Percentiles rank a stretch among this genome's conserved stretches.
phyloP scores from a whole-genome alignment of 495 filamentous ascomycete species.

The Trichoderma reesei region DNA sequence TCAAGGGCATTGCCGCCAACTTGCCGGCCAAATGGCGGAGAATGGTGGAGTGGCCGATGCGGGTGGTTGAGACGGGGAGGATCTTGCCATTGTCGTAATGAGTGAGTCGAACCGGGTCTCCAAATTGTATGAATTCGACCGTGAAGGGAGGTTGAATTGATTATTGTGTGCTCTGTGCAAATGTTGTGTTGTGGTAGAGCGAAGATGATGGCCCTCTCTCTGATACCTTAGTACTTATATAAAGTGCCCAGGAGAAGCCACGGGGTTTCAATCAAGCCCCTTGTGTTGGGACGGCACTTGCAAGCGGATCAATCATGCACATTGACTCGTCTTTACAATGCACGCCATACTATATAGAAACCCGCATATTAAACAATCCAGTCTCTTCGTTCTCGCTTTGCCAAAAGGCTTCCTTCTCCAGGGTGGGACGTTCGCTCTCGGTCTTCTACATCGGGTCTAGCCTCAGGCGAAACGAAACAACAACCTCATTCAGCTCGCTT shows the following conservation, averaged over 20 bases:
- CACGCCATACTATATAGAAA: background rate
- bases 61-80: background rate
- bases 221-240: too few relatives aligned
- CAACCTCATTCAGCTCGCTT: background rate
- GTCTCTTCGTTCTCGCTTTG: background rate
- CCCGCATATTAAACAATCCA: background rate
- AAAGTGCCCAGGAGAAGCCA: too few relatives aligned
- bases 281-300: too few relatives aligned
- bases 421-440: background rate
- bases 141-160: too few relatives aligned
- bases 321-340: too few relatives aligned
- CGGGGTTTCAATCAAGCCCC: too few relatives aligned
- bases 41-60: background rate
- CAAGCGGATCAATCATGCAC: too few relatives aligned
- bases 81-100: background rate
- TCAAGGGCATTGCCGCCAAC: background rate
- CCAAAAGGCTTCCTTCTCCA: background rate
- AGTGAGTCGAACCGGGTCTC: background rate
- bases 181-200: too few relatives aligned
- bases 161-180: too few relatives aligned
- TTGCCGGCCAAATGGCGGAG: background rate
- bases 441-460: background rate
- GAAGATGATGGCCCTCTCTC: too few relatives aligned
- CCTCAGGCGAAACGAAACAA: background rate
- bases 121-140: too few relatives aligned